phyloP scores from a whole-genome alignment of 495 filamentous ascomycete species.

The Neurospora sp. region DNA sequence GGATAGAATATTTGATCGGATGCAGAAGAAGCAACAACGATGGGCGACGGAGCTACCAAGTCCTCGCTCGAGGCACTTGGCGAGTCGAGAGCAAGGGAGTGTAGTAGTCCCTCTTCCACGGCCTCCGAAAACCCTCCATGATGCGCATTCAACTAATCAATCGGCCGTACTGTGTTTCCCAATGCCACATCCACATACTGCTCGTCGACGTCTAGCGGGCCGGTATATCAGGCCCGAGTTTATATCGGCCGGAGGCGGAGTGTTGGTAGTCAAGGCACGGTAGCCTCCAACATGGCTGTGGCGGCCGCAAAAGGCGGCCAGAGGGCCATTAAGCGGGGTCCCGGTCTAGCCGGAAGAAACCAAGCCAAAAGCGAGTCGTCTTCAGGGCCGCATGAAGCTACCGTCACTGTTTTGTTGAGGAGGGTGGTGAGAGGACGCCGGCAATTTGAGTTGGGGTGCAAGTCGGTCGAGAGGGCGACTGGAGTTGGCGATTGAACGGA shows the following conservation, averaged over 20 bases:
- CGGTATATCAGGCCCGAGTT: background rate
- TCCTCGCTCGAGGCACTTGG: background rate
- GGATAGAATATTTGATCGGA: background rate
- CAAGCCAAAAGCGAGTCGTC: background rate
- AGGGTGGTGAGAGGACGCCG: background rate
- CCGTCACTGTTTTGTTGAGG: background rate
- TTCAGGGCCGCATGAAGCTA: background rate
- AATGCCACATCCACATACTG: background rate
- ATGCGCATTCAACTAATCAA: background rate
- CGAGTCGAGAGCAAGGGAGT: background rate
- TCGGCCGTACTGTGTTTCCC: background rate
- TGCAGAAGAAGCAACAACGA: background rate
- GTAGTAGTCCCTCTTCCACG: background rate
- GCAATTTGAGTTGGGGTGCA: background rate
- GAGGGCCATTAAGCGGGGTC: background rate
- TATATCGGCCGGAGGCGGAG: background rate
- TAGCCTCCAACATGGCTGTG: background rate
- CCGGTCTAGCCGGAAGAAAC: background rate
- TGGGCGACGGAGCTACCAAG: background rate
- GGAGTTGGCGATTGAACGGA: background rate
- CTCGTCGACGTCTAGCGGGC: background rate
- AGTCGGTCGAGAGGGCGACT: background rate
- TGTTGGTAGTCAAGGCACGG: background rate
- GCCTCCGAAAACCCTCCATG: background rate
- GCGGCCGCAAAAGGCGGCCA: background rate